phyloP scores from a whole-genome alignment of 2,329 filamentous ascomycete genomes.

The Microdochium trichocladiopsis region DNA sequence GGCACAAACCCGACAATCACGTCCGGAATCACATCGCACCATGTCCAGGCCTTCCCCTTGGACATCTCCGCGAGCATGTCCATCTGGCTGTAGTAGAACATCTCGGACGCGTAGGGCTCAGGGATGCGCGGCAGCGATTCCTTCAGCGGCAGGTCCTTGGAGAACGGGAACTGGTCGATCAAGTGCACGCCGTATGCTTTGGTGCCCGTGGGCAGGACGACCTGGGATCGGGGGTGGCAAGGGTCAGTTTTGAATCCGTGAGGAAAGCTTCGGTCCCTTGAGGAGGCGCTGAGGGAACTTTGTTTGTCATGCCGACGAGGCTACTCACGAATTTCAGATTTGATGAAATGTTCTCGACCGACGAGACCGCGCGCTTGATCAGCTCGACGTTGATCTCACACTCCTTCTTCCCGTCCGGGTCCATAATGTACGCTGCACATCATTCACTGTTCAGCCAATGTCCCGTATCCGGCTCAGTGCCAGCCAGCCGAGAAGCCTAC shows the following conservation, averaged over 20 bases:
- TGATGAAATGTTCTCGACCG: conserved; percentile 26
- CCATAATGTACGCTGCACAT: conserved; percentile 24
- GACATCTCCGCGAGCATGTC: conserved; percentile 27
- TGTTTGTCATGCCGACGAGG: too few relatives aligned
- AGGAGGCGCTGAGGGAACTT: too few relatives aligned
- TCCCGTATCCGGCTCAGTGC: too few relatives aligned
- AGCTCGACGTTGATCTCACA: conserved; percentile 27
- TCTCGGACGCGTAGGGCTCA: conserved; percentile 29
- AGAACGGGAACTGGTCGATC: conserved; percentile 17
- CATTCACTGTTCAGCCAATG: too few relatives aligned
- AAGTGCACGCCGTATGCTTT: conserved; percentile 28
- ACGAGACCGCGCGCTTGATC: conserved; percentile 26
- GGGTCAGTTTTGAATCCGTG: too few relatives aligned
- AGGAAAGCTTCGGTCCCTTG: too few relatives aligned
- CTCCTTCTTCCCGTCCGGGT: conserved; percentile 20
- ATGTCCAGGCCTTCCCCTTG: conserved; percentile 31
- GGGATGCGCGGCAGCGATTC: conserved; percentile 31
- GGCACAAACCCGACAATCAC: conserved; percentile 35
- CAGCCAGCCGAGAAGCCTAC: too few relatives aligned
- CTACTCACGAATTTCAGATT: conserved; percentile 28
- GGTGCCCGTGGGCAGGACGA: conserved; percentile 32
- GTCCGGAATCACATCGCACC: conserved; percentile 35
- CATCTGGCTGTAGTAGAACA: conserved; percentile 39
- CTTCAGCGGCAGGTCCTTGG: conserved; percentile 18
- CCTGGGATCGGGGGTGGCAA: neutral